Percentiles rank a stretch among this genome's conserved stretches.
These are phyloP conservation scores for Quercus agrifolia DNA, from an alignment of 306 rosid genomes.

Conservation along the genomic window DNA sequence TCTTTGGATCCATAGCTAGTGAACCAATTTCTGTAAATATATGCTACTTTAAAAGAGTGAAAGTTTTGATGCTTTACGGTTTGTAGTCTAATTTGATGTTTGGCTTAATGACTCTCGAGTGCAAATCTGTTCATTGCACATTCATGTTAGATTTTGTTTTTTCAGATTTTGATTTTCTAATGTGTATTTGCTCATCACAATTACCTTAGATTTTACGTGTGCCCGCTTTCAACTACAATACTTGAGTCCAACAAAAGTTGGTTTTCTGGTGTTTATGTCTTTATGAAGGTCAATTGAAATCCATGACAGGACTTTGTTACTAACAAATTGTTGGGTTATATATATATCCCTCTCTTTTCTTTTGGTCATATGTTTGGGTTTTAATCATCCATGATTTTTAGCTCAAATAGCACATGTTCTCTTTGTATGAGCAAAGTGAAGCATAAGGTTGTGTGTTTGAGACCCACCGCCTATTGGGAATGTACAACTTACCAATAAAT, in stretches of 20 bases:
- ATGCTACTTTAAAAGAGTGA: neutral
- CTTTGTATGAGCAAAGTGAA: too few relatives aligned
- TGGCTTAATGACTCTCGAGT: neutral
- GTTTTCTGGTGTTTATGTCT: neutral
- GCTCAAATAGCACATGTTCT: too few relatives aligned
- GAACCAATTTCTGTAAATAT: conserved; percentile 35
- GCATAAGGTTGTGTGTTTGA: too few relatives aligned
- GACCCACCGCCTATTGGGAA: too few relatives aligned
- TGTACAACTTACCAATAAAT: too few relatives aligned
- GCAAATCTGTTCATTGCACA: neutral
- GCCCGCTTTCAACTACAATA: neutral
- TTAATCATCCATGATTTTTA: too few relatives aligned
- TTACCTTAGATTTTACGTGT: neutral
- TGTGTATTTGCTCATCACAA: neutral
- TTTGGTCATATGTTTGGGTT: too few relatives aligned
- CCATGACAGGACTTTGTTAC: neutral
- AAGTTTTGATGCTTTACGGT: conserved; percentile 10
- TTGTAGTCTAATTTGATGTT: conserved; percentile 12
- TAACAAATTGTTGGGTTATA: neutral
- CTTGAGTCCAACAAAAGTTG: neutral
- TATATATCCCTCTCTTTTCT: neutral
- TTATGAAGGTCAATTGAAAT: neutral
- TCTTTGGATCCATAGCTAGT: conserved; percentile 11
- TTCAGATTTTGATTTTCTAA: neutral
- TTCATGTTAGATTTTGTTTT: neutral